These are phyloP conservation scores for Colletotrichum falcatum DNA, from an alignment of 2,329 filamentous ascomycete species.

Conservation along the genomic window DNA sequence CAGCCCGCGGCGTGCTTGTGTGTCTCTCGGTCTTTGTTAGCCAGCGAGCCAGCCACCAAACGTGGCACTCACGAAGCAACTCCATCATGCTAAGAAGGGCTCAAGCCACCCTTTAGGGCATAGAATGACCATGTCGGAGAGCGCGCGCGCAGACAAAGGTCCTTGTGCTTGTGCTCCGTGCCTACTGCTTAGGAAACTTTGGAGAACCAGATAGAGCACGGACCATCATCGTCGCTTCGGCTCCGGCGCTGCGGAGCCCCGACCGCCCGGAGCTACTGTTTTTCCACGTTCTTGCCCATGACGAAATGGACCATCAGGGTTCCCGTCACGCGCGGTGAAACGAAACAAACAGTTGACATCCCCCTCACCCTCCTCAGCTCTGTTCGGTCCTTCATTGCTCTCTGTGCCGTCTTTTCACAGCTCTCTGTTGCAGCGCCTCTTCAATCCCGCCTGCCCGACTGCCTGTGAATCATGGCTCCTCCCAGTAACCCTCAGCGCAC, in stretches of 20 bases:
- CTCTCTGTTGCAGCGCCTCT: neutral
- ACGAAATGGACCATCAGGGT: constrained; percentile 35
- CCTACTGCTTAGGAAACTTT: too few species aligned
- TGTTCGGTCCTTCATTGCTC: neutral
- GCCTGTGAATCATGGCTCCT: constrained; percentile 40
- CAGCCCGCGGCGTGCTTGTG: neutral
- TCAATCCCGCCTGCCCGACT: neutral
- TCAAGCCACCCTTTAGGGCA: neutral
- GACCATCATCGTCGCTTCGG: too few species aligned
- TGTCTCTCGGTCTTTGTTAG: neutral
- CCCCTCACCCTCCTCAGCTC: constrained; percentile 9
- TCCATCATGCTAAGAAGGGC: neutral
- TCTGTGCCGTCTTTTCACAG: neutral
- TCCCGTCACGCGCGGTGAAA: constrained; percentile 34
- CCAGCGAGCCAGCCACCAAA: neutral
- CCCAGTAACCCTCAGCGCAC: constrained; percentile 38
- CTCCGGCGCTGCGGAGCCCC: too few species aligned
- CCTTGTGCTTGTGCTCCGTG: too few species aligned
- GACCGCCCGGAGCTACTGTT: too few species aligned
- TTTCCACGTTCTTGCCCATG: too few species aligned
- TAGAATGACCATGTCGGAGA: neutral
- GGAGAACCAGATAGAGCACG: too few species aligned
- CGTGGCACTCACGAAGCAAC: too few species aligned
- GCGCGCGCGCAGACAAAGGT: neutral
- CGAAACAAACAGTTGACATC: neutral